phyloP scores from a whole-genome alignment of 2,329 filamentous ascomycete species.

The Phyllosticta citribraziliensis region DNA sequence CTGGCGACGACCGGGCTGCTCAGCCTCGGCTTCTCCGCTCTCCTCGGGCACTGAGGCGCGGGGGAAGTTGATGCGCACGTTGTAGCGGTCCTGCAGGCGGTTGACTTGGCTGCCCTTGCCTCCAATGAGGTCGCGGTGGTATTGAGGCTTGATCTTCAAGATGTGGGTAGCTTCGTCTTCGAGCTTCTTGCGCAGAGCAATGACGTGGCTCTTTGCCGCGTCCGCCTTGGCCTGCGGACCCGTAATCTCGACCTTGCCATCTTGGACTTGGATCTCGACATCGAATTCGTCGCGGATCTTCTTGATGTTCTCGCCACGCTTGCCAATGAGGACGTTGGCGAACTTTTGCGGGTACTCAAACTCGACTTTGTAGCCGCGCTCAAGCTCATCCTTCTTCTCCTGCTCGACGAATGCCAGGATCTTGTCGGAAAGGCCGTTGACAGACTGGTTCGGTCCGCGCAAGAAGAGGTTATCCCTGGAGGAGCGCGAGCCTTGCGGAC shows the following conservation, averaged over 20 bases:
- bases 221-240: constrained; percentile 93
- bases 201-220: constrained; percentile 72
- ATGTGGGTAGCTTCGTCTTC: constrained; percentile 84
- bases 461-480: constrained; percentile 50
- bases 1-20: constrained; percentile 58
- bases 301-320: constrained; percentile 58
- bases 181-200: constrained; percentile 66
- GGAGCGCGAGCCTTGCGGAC: constrained; percentile 41
- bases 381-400: constrained; percentile 86
- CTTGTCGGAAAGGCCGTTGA: constrained; percentile 63
- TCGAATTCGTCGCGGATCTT: constrained; percentile 60
- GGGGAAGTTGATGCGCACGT: constrained; percentile 93
- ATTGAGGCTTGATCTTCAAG: constrained; percentile 87
- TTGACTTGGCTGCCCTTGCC: constrained; percentile 81
- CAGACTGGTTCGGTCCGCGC: constrained; percentile 63
- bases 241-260: constrained; percentile 91
- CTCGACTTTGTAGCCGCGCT: constrained; percentile 73
- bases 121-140: constrained; percentile 88
- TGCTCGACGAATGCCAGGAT: constrained; percentile 72
- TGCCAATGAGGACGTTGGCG: constrained; percentile 72
- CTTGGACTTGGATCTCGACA: constrained; percentile 76
- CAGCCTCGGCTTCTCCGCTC: constrained; percentile 49
- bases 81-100: constrained; percentile 83
- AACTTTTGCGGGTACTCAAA: constrained; percentile 96
- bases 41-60: constrained; percentile 59